These are phyloP conservation scores for Pinus taeda DNA, from an alignment of 75 land plant genomes.

Conservation along the genomic window DNA sequence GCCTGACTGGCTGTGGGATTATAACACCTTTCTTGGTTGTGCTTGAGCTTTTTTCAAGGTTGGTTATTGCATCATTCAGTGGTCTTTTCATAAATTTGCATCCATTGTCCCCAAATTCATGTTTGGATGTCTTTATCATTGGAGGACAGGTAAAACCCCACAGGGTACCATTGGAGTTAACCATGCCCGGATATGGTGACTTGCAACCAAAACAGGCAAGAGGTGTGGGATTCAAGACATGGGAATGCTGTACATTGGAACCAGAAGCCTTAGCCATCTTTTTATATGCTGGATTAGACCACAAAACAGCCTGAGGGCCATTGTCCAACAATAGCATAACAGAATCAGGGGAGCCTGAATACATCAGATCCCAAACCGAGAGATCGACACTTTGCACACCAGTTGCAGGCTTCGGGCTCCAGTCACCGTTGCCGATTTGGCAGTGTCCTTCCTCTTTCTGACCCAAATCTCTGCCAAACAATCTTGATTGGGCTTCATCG, in stretches of 20 bases:
- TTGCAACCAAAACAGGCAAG: background rate
- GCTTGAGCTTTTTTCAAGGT: background rate
- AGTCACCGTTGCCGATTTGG: background rate
- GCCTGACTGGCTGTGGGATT: slow-evolving; percentile 65
- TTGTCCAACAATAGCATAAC: background rate
- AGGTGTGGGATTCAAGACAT: background rate
- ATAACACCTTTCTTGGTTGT: slow-evolving; percentile 27
- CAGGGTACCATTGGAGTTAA: slow-evolving; percentile 14
- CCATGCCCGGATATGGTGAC: background rate
- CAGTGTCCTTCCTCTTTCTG: background rate
- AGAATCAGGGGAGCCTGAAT: background rate
- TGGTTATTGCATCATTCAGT: background rate
- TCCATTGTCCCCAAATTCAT: background rate
- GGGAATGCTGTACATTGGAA: background rate
- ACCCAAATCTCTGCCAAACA: background rate
- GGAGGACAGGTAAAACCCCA: slow-evolving; percentile 28
- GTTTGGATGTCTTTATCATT: background rate
- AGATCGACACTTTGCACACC: background rate
- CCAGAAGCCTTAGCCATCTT: background rate
- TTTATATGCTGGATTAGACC: slow-evolving; percentile 10
- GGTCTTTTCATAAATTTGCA: background rate
- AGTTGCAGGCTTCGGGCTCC: background rate
- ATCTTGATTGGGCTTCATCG: background rate
- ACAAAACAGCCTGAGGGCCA: slow-evolving; percentile 3
- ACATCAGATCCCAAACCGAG: background rate